Evolutionary conservation across 2,329 filamentous ascomycete genomes (phyloP).

Genomic region (Ciborinia camelliae): DNA sequence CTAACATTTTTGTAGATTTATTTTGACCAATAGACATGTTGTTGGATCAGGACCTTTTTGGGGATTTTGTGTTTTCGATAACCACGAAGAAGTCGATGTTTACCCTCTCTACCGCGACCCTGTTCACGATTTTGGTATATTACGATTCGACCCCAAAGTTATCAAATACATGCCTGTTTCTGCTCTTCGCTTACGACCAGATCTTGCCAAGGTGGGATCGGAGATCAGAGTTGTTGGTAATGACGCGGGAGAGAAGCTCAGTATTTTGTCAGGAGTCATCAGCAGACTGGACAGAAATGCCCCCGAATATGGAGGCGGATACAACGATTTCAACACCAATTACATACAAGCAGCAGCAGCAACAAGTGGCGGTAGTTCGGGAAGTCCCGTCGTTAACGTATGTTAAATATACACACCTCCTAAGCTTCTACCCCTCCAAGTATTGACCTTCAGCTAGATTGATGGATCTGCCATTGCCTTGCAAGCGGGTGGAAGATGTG

Average conservation of each 20-base stretch:
- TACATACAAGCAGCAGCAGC: constrained; percentile 98
- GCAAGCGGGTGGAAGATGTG: constrained; percentile 88
- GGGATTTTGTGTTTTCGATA: constrained; percentile 98
- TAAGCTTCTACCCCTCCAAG: background rate
- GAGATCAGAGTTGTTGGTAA: constrained; percentile 98
- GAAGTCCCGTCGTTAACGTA: constrained; percentile 87
- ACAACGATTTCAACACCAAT: constrained; percentile 93
- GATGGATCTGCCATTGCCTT: constrained; percentile 88
- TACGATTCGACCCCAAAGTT: constrained; percentile 90
- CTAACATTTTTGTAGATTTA: constrained; percentile 53
- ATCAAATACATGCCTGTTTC: constrained; percentile 96
- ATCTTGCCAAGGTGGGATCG: constrained; percentile 82
- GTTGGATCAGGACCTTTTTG: constrained; percentile 95
- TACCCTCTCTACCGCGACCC: constrained; percentile 96
- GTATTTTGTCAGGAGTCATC: constrained; percentile 95
- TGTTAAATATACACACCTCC: background rate
- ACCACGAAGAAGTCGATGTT: constrained; percentile 95
- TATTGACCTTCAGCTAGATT: constrained; percentile 43
- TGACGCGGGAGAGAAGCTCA: constrained; percentile 96
- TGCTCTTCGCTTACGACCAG: constrained; percentile 75
- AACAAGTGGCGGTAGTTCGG: constrained; percentile 95
- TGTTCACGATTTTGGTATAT: constrained; percentile 96
- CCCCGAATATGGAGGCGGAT: constrained; percentile 95
- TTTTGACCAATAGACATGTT: constrained; percentile 86
- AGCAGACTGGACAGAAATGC: constrained; percentile 94